Conservation (phyloP, 495 filamentous ascomycete species). For the Mycothermus thermophilus region DNA sequence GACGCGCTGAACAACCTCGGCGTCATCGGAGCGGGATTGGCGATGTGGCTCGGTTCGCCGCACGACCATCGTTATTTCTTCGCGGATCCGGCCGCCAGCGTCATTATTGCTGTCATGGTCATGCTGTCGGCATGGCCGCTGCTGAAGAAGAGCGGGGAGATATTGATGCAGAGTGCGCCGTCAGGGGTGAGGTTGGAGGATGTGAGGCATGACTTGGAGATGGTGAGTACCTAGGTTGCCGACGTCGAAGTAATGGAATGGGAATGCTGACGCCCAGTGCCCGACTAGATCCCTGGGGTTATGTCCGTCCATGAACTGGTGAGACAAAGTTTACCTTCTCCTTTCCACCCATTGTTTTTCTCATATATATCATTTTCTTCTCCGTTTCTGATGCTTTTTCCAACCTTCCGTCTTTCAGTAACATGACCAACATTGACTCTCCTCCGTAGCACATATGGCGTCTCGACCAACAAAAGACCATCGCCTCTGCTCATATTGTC, state of each 20-base stretch:
- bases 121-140: constrained; percentile 73
- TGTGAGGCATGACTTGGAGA: constrained; percentile 75
- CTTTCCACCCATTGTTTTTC: too few relatives aligned
- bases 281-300: neutral
- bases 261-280: too few relatives aligned
- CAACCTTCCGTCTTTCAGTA: too few relatives aligned
- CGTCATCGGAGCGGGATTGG: constrained; percentile 70
- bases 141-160: constrained; percentile 74
- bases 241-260: too few relatives aligned
- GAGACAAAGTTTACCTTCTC: too few relatives aligned
- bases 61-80: constrained; percentile 52
- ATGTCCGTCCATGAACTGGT: neutral
- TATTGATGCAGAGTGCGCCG: constrained; percentile 79
- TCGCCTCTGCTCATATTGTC: constrained; percentile 76
- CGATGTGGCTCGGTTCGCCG: constrained; percentile 67
- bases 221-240: constrained; percentile 15
- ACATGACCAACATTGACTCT: too few relatives aligned
- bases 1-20: constrained; percentile 89
- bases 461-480: constrained; percentile 73
- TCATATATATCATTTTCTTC: too few relatives aligned
- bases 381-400: too few relatives aligned
- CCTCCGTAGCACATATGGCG: constrained; percentile 95
- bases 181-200: constrained; percentile 63
- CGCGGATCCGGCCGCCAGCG: constrained; percentile 70
- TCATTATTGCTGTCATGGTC: constrained; percentile 80